Percentiles rank a stretch among this genome's conserved stretches.
These are phyloP conservation scores for Phyllostachys edulis DNA, from an alignment of 176 grass and related monocot species.

Conservation along the genomic window DNA sequence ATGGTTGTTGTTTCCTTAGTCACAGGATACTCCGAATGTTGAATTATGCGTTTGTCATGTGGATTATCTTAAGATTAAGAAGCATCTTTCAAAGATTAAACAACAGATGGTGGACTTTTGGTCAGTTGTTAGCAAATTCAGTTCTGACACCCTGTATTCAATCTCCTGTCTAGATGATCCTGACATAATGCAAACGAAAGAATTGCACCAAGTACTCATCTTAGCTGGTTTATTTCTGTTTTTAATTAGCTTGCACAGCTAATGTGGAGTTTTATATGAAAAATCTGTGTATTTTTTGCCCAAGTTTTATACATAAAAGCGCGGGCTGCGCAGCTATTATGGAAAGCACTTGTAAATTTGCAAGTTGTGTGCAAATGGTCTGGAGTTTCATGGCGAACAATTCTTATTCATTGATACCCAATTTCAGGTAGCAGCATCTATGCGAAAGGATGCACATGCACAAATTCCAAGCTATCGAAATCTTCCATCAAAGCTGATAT, in stretches of 20 bases:
- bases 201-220: not conserved
- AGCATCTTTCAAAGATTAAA: not conserved
- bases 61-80: not conserved
- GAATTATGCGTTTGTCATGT: conserved; percentile 3
- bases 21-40: not conserved
- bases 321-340: not conserved
- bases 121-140: conserved; percentile 1
- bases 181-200: not conserved
- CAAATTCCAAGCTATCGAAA: conserved; percentile 80
- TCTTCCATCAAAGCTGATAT: conserved; percentile 72
- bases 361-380: conserved; percentile 15
- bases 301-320: conserved; percentile 8
- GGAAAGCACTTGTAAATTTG: conserved; percentile 17
- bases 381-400: conserved; percentile 1
- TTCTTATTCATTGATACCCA: conserved; percentile 31
- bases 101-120: not conserved
- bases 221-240: conserved; percentile 16
- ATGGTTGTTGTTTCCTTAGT: not conserved
- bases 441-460: conserved; percentile 65
- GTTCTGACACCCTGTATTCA: not conserved
- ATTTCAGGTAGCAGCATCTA: conserved; percentile 81
- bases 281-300: not conserved
- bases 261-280: not conserved
- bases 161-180: not conserved
- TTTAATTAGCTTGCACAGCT: not conserved